Conservation (phyloP, 208 protist genomes). For the Strigomonas culicis region DNA sequence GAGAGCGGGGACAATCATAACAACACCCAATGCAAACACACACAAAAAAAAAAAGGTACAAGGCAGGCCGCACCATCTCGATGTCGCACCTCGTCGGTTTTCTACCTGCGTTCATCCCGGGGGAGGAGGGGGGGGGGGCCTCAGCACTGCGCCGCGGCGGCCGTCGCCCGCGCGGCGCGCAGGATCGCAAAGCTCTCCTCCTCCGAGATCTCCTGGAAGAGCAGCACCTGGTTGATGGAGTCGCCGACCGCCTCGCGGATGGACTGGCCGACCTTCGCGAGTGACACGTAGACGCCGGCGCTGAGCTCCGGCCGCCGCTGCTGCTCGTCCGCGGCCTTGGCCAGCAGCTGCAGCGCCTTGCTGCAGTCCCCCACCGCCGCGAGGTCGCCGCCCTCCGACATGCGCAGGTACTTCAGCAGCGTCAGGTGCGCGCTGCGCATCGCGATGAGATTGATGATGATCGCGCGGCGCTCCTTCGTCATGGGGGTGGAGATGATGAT, state of each 20-base stretch:
- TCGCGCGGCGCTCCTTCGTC: slow-evolving; percentile 27
- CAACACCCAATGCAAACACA: too few species aligned
- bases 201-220: slow-evolving; percentile 68
- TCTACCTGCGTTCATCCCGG: too few species aligned
- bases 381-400: slow-evolving; percentile 47
- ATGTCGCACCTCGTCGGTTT: too few species aligned
- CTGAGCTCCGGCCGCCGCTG: slow-evolving; percentile 17
- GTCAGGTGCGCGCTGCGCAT: slow-evolving; percentile 66
- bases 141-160: too few species aligned
- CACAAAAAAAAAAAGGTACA: too few species aligned
- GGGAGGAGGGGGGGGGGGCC: too few species aligned
- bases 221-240: slow-evolving; percentile 52
- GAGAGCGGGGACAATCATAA: too few species aligned
- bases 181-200: slow-evolving; percentile 56
- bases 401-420: slow-evolving; percentile 72
- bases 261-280: slow-evolving; percentile 44
- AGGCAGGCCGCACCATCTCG: too few species aligned
- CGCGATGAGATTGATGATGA: slow-evolving; percentile 52
- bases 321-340: slow-evolving; percentile 33
- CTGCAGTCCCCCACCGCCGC: slow-evolving; percentile 66
- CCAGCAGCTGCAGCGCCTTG: slow-evolving; percentile 62
- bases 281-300: neutral
- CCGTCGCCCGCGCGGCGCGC: slow-evolving; percentile 30
- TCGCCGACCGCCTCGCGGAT: slow-evolving; percentile 57
- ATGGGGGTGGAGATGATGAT: slow-evolving; percentile 56